Percentiles rank a stretch among this genome's conserved stretches.
Conservation (phyloP, 352 stramenopile species). For the Pythium sukuiense region DNA sequence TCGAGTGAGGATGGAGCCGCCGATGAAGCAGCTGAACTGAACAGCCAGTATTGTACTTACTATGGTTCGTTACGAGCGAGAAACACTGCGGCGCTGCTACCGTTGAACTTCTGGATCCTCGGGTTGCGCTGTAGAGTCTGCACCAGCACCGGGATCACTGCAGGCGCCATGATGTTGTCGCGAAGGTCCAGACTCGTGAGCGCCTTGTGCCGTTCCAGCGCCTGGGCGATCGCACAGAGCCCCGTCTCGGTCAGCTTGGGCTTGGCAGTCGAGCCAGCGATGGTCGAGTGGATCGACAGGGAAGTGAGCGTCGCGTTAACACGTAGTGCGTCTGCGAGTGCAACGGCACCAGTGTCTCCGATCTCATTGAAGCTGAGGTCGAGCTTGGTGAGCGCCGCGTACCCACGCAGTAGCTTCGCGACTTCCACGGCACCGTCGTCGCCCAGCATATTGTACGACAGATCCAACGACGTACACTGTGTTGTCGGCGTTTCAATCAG, state of each 20-base stretch:
- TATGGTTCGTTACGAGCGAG: slow-evolving; percentile 41
- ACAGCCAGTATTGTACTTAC: neutral
- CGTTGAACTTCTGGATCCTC: slow-evolving; percentile 60
- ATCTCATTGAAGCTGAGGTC: slow-evolving; percentile 81
- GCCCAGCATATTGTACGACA: slow-evolving; percentile 54
- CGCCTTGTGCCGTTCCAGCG: slow-evolving; percentile 37
- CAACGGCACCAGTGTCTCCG: slow-evolving; percentile 44
- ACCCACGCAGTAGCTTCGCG: slow-evolving; percentile 38
- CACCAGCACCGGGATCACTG: slow-evolving; percentile 37
- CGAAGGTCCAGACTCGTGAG: slow-evolving; percentile 53
- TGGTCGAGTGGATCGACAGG: slow-evolving; percentile 48
- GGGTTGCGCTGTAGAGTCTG: slow-evolving; percentile 43
- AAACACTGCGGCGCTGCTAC: slow-evolving; percentile 46
- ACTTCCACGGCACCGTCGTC: slow-evolving; percentile 56
- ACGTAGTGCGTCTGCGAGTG: slow-evolving; percentile 41
- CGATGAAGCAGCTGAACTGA: no score
- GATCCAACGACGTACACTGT: slow-evolving; percentile 41
- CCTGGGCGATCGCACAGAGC: slow-evolving; percentile 34
- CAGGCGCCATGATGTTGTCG: slow-evolving; percentile 41
- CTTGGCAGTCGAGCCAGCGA: slow-evolving; percentile 35
- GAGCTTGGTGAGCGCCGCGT: slow-evolving; percentile 39
- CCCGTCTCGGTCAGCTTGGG: slow-evolving; percentile 45
- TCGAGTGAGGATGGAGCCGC: no score
- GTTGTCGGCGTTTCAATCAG: slow-evolving; percentile 23
- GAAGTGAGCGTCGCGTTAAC: slow-evolving; percentile 47